Conservation (phyloP, 2,329 filamentous ascomycete species). For the Cryphonectria carpinicola region DNA sequence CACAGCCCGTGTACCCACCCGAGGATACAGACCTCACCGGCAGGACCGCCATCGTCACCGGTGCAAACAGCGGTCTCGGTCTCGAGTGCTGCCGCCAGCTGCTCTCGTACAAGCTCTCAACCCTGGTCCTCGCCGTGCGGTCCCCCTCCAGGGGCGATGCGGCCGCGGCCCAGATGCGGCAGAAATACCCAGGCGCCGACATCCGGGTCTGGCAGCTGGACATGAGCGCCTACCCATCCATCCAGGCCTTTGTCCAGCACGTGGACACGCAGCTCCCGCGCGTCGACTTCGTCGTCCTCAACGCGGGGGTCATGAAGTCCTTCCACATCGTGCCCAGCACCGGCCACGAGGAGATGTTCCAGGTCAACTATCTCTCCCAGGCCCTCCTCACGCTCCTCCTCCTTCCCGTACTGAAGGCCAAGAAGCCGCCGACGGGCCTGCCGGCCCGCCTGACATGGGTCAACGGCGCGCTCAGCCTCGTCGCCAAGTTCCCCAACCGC, state of each 20-base stretch:
- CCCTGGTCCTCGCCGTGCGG: conserved; percentile 53
- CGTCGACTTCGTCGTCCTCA: conserved; percentile 47
- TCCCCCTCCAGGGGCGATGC: conserved; percentile 46
- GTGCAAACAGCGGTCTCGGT: conserved; percentile 44
- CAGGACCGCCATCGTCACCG: conserved; percentile 45
- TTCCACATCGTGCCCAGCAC: conserved; percentile 7
- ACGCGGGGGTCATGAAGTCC: conserved; percentile 33
- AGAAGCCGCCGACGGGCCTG: neutral
- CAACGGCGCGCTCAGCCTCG: neutral
- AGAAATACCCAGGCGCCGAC: conserved; percentile 22
- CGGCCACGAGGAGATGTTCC: conserved; percentile 30
- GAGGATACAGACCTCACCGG: conserved; percentile 24
- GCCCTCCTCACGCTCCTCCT: conserved; percentile 30
- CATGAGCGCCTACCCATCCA: conserved; percentile 19
- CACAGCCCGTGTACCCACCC: conserved; percentile 41
- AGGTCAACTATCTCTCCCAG: conserved; percentile 34
- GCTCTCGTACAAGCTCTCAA: conserved; percentile 42
- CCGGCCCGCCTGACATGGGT: conserved; percentile 1
- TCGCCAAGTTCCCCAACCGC: conserved; percentile 29
- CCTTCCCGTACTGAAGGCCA: conserved; percentile 30
- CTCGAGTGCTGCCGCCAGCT: conserved; percentile 42
- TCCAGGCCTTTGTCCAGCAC: conserved; percentile 29
- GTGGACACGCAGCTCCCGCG: conserved; percentile 37
- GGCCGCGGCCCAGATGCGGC: conserved; percentile 41
- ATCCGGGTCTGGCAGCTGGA: conserved; percentile 22